Base-by-base conservation (phyloP, 768 basidiomycete species). In the Exidia glandulosa region DNA sequence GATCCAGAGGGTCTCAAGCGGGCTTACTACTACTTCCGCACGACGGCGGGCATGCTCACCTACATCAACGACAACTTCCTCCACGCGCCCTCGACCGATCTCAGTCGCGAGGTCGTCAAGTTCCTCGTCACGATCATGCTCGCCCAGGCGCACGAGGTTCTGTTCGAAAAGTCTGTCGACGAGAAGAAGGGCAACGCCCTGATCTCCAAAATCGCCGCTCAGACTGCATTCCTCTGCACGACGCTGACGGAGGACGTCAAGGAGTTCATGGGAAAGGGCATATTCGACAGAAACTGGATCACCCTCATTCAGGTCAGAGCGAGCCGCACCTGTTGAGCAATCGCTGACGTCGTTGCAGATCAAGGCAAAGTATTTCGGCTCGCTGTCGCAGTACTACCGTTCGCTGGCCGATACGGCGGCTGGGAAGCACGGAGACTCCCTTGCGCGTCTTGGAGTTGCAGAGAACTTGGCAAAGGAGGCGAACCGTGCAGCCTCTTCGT, bases 51-150 rank as follows among this genome's bases (percentile, higher is more conserved):
- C 23, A 96, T 99, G 92, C 83, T 97, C 68, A 92, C 86, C 5
- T 99, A 98, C 71, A 94, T 99, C 77, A 97, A 98, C 75, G 96
- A 99, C 73, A 97, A 99, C 80, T 99, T 99, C 72, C 77, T 99
- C 0, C 96, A 99, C 67, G 96, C 95, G 0, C 96, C 96, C 0
- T 93, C 90, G 25, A 96, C 91, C 1, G 96, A 98, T 74, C 82
- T 98, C 50, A 88, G 87, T 67, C 81, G 92, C 23, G 95, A 98
- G 61, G 91, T 98, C 59, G 81, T 99, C 78, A 94, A 95, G 72
- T 90, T 95, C 65, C 77, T 96, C 37, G 84, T 93, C 1, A 82
- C 83, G n/a, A 62, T 95, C 65, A 93, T 94, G 69, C 77, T 91
- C 16, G 93, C 91, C 0, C 95, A 98, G 72, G 94, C 94, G 0